Conservation (phyloP, 2,329 filamentous ascomycete genomes). For the Pezicula radicicola region DNA sequence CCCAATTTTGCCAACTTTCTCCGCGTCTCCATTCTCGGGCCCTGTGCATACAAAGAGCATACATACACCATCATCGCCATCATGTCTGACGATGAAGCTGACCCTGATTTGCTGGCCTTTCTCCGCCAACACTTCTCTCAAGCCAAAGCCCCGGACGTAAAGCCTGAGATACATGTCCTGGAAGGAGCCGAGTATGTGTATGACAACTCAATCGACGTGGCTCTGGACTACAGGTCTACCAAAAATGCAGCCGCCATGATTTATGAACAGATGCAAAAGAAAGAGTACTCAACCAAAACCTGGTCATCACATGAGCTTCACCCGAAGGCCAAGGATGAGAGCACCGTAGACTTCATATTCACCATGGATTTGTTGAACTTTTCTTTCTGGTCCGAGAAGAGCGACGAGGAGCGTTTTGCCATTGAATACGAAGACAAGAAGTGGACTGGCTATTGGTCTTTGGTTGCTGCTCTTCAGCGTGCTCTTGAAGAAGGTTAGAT, state of each 20-base stretch:
- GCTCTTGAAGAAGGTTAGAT: constrained; percentile 78
- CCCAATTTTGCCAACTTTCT: not conserved
- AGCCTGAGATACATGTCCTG: constrained; percentile 78
- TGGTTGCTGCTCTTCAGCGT: constrained; percentile 82
- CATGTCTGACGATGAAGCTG: constrained; percentile 92
- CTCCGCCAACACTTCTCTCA: constrained; percentile 76
- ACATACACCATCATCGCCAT: constrained; percentile 12
- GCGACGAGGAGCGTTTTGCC: constrained; percentile 69
- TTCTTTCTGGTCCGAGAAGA: constrained; percentile 83
- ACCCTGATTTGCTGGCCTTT: constrained; percentile 82
- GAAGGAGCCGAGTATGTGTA: constrained; percentile 82
- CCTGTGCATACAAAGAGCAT: not conserved
- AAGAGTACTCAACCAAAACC: constrained; percentile 76
- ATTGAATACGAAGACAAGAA: constrained; percentile 76
- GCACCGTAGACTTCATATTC: constrained; percentile 88
- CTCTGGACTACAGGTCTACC: constrained; percentile 77
- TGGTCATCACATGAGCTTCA: constrained; percentile 92
- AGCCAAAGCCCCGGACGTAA: constrained; percentile 45
- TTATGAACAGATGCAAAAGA: constrained; percentile 77
- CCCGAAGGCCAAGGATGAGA: constrained; percentile 76
- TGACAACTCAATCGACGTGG: constrained; percentile 90
- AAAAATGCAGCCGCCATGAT: constrained; percentile 80
- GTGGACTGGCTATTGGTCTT: constrained; percentile 95
- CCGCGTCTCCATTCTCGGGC: not conserved
- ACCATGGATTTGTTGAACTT: constrained; percentile 97